Base-by-base conservation (phyloP, 2,329 filamentous ascomycete genomes). In the Xylaria digitata region DNA sequence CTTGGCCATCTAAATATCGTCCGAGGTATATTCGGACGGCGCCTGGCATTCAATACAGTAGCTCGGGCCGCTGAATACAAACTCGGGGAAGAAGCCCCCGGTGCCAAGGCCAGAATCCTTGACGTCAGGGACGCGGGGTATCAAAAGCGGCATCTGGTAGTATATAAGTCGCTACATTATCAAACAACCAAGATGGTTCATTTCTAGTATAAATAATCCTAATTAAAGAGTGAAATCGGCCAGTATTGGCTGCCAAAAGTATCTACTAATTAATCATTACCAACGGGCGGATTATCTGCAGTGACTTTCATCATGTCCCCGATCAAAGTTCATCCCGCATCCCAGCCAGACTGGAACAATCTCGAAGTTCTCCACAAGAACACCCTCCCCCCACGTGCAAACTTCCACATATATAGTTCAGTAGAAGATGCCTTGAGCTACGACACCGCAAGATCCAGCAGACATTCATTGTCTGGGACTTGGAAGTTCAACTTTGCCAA, bases 341-440 rank as follows among this genome's bases (percentile, higher is more conserved):
- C 68, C 5, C 68, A 63, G 49, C 86, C 86, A 7, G 86, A 89
- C 74, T 89, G 87, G 87, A 87, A 84, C 75, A 89, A 89, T 71
- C 81, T 88, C 56, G 73, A 80, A 2, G 78, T 89, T 37, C 78
- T 89, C 23, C 87, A 89, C 74, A 82, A 80, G 67, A 87, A 87
- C 70, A 88, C 85, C 0, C 78, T 89, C 8, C 81, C 84, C 45
- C 83, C 86, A 2, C 82, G 87, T 42, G 80, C 86, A 19, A 81
- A 85, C 71, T 89, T 89, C 76, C 83, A 84, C 74, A 77, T 84
- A 54, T 89, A 87, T 70, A 72, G 78, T 32, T 81, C 78, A 13
- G 79, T 82, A 42, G 71, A 80, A 1, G 81, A 85, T 73, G 87
- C 87, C 9, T 75, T 88, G 34, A 74, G 77, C 13, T 78, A 80